phyloP scores from a whole-genome alignment of 202 grass and related monocot species.

The Schoenoplectus tabernaemontani region DNA sequence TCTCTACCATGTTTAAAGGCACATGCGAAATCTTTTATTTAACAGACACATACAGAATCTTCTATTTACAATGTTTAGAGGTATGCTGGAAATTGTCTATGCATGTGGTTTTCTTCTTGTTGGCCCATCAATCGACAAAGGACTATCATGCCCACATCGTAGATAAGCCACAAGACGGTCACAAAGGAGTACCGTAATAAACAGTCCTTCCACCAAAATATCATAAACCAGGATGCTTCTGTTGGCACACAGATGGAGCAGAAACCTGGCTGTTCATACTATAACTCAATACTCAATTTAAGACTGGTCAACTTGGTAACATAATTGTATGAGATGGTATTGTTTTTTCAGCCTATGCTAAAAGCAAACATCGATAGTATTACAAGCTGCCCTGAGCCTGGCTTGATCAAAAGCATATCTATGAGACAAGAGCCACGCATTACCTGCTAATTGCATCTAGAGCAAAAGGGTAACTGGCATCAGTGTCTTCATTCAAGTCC shows the following conservation, averaged over 20 bases:
- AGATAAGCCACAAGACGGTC: not conserved
- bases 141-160: not conserved
- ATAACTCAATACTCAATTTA: not conserved
- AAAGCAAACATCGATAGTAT: not conserved
- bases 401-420: not conserved
- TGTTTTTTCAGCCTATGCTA: not conserved
- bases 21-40: not conserved
- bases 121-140: not conserved
- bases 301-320: not conserved
- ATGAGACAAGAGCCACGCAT: not conserved
- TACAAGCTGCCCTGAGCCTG: not conserved
- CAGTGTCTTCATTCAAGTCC: conserved; percentile 25
- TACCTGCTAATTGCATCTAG: conserved; percentile 31
- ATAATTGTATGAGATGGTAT: not conserved
- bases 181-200: not conserved
- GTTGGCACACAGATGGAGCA: not conserved
- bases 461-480: conserved; percentile 26
- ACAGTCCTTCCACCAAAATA: not conserved
- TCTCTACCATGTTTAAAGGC: not conserved
- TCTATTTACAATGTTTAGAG: too few species aligned
- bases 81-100: not conserved
- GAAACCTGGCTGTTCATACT: not conserved
- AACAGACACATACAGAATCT: not conserved
- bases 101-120: not conserved
- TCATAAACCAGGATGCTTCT: not conserved